These are phyloP conservation scores for Chaetomium cochliodes DNA, from an alignment of 495 filamentous ascomycete species.

Conservation along the genomic window DNA sequence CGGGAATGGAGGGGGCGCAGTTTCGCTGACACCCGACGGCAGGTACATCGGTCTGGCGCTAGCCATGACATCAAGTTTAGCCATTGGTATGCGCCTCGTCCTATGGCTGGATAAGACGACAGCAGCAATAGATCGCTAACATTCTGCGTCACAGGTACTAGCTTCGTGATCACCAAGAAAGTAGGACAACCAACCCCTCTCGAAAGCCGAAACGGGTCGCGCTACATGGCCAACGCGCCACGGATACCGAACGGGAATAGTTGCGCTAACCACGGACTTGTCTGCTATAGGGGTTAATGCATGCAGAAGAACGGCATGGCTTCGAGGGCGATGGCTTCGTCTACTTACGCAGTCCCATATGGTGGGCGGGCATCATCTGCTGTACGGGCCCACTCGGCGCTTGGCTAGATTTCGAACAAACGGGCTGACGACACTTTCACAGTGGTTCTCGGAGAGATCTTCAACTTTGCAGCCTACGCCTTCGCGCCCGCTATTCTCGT, in stretches of 20 bases:
- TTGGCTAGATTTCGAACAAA: not conserved
- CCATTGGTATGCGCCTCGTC: constrained; percentile 70
- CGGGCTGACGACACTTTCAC: constrained; percentile 25
- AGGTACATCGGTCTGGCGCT: constrained; percentile 89
- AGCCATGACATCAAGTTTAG: constrained; percentile 88
- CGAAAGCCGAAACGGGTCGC: constrained; percentile 2
- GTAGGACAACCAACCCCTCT: constrained; percentile 43
- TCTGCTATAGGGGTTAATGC: constrained; percentile 71
- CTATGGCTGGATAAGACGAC: not conserved
- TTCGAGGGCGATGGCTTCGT: constrained; percentile 96
- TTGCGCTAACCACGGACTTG: constrained; percentile 27
- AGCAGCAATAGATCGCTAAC: constrained; percentile 28
- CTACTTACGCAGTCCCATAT: constrained; percentile 87
- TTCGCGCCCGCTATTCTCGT: constrained; percentile 97
- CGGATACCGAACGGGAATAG: not conserved
- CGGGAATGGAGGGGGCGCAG: constrained; percentile 10
- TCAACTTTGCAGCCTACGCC: constrained; percentile 96
- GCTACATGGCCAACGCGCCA: not conserved
- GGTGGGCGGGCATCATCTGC: constrained; percentile 91
- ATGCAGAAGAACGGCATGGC: constrained; percentile 83
- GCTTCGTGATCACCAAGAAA: constrained; percentile 94
- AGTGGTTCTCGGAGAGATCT: constrained; percentile 85
- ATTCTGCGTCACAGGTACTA: constrained; percentile 59
- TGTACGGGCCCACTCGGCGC: constrained; percentile 53
- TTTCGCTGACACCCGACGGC: constrained; percentile 30